Percentiles rank a stretch among this genome's conserved stretches.
These are phyloP conservation scores for Steccherinum ochraceum DNA, from an alignment of 768 basidiomycete species.

Conservation along the genomic window DNA sequence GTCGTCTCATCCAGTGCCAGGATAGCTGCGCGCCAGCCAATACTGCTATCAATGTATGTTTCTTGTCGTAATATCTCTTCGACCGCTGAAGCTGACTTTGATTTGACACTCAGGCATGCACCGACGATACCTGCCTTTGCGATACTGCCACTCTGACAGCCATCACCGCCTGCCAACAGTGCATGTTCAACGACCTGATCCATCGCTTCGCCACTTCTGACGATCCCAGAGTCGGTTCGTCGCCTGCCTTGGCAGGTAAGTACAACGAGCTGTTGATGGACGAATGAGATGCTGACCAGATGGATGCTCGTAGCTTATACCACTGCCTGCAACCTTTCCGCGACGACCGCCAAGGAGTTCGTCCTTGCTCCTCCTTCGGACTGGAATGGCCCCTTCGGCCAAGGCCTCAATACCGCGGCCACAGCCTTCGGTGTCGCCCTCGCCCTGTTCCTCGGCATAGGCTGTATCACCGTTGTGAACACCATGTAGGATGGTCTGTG, in stretches of 20 bases:
- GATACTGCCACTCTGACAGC: constrained; percentile 29
- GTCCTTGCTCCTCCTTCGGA: constrained; percentile 38
- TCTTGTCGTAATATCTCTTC: too few species aligned
- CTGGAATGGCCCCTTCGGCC: constrained; percentile 59
- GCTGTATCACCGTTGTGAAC: constrained; percentile 45
- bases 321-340: constrained; percentile 33
- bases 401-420: constrained; percentile 36
- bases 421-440: constrained; percentile 39
- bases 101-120: constrained; percentile 41
- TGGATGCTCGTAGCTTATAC: constrained; percentile 59
- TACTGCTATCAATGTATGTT: constrained; percentile 20
- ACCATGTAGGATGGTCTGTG: constrained; percentile 32
- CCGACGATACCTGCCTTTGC: constrained; percentile 51
- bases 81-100: too few species aligned
- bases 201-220: constrained; percentile 38
- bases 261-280: neutral
- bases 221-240: constrained; percentile 55
- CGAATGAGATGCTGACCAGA: neutral
- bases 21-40: constrained; percentile 22
- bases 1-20: constrained; percentile 17
- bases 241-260: constrained; percentile 50
- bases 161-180: constrained; percentile 56
- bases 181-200: constrained; percentile 56
- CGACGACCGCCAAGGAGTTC: constrained; percentile 31
- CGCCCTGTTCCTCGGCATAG: constrained; percentile 41